These are phyloP conservation scores for Aspergillus uvarum DNA, from an alignment of 2,329 filamentous ascomycete species.

Conservation along the genomic window DNA sequence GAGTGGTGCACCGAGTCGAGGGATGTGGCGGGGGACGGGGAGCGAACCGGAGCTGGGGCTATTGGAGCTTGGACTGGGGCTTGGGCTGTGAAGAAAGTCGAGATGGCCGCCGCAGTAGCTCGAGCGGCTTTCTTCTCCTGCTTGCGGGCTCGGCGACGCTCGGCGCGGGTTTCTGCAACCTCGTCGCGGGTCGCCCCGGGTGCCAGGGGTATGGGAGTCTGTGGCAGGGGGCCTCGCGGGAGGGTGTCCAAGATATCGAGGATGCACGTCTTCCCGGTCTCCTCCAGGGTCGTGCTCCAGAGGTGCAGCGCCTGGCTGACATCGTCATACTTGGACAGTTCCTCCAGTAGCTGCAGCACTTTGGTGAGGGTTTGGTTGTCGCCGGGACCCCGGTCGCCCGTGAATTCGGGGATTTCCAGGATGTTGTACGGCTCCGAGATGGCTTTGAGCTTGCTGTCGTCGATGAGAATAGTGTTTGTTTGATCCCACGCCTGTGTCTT, in stretches of 20 bases:
- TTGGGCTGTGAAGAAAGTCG: too few relatives aligned
- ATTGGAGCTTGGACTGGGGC: too few relatives aligned
- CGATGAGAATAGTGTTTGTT: constrained; percentile 83
- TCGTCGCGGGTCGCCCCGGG: constrained; percentile 7
- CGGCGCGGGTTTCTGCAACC: constrained; percentile 16
- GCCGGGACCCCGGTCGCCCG: constrained; percentile 40
- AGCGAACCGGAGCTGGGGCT: not conserved
- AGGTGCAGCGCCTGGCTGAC: constrained; percentile 45
- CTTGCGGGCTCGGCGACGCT: constrained; percentile 24
- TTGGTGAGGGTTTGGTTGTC: constrained; percentile 49
- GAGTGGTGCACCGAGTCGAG: constrained; percentile 8
- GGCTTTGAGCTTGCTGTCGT: constrained; percentile 81
- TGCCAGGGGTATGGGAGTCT: not conserved
- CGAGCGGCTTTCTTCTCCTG: constrained; percentile 19
- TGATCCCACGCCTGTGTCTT: constrained; percentile 64
- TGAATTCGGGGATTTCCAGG: constrained; percentile 76
- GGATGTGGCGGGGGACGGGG: constrained; percentile 21
- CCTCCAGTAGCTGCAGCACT: constrained; percentile 55
- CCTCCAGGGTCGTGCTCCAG: constrained; percentile 29
- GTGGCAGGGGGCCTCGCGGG: too few relatives aligned
- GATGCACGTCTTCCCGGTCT: constrained; percentile 12
- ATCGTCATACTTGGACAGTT: constrained; percentile 50
- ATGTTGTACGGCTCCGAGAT: constrained; percentile 80
- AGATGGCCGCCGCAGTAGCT: not conserved
- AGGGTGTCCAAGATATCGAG: constrained; percentile 21